Percentiles rank a stretch among this genome's conserved stretches.
phyloP scores from a whole-genome alignment of 768 basidiomycete genomes.

The Astraeus odoratus region DNA sequence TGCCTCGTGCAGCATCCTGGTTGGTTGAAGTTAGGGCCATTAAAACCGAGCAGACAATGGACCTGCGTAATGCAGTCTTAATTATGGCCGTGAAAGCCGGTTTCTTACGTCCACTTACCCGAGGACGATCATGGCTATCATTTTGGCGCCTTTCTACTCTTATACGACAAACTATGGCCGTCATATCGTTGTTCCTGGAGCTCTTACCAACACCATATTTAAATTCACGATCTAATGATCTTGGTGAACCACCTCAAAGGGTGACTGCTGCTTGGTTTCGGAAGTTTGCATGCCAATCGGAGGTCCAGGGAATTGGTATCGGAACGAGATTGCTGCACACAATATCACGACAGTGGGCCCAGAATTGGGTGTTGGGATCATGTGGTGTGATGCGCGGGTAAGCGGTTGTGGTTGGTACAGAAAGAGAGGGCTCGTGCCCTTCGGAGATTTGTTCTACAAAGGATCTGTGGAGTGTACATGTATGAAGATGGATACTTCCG shows the following conservation, averaged over 20 bases:
- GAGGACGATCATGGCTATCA: constrained; percentile 47
- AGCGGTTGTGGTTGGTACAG: constrained; percentile 43
- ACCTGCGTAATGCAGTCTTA: too few species aligned
- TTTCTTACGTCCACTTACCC: constrained; percentile 43
- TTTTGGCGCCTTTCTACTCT: constrained; percentile 47
- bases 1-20: too few species aligned
- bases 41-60: too few species aligned
- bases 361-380: constrained; percentile 33
- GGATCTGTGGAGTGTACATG: constrained; percentile 47
- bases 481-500: constrained; percentile 37
- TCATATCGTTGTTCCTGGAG: constrained; percentile 52
- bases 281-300: constrained; percentile 52
- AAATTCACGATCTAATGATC: too few species aligned
- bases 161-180: constrained; percentile 34
- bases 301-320: constrained; percentile 47
- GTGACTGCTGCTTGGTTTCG: constrained; percentile 39
- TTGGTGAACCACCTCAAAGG: constrained; percentile 1
- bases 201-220: constrained; percentile 18
- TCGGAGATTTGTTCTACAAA: constrained; percentile 49
- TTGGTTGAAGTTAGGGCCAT: too few species aligned
- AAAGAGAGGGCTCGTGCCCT: constrained; percentile 42
- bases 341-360: constrained; percentile 34
- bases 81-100: too few species aligned
- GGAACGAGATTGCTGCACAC: constrained; percentile 40
- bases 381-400: constrained; percentile 56